phyloP scores from a whole-genome alignment of 2,329 filamentous ascomycete genomes.

The Sarocladium kiliense region DNA sequence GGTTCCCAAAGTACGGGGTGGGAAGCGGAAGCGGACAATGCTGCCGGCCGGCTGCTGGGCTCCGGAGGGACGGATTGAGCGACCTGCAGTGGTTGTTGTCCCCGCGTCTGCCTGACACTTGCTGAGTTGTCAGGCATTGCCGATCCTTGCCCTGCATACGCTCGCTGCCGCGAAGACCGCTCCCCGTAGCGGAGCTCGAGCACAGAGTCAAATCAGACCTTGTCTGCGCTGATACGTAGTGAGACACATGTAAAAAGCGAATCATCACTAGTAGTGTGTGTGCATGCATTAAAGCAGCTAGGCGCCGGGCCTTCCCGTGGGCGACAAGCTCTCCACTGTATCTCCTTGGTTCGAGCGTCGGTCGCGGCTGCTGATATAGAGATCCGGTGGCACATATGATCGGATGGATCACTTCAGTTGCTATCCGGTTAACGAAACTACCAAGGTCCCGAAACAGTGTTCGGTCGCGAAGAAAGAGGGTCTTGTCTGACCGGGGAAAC shows the following conservation, averaged over 20 bases:
- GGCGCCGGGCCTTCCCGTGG: background rate
- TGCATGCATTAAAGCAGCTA: background rate
- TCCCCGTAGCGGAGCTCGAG: too few species aligned
- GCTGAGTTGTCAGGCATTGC: slow-evolving; percentile 4
- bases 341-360: background rate
- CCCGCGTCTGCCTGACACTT: background rate
- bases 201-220: too few species aligned
- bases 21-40: background rate
- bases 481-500: background rate
- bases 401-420: background rate
- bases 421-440: background rate
- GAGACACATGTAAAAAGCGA: background rate
- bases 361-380: background rate
- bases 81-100: background rate
- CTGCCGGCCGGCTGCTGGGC: background rate
- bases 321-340: background rate
- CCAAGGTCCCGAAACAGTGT: background rate
- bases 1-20: background rate
- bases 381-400: background rate
- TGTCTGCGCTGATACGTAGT: too few species aligned
- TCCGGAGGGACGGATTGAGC: slow-evolving; percentile 5
- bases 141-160: background rate
- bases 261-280: background rate
- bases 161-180: background rate
- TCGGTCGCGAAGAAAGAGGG: background rate